A percentile compares a stretch with the other conserved stretches of the same genome.
These are phyloP conservation scores for Colletotrichum sublineola DNA, from an alignment of 2,329 filamentous ascomycete genomes.

Conservation along the genomic window DNA sequence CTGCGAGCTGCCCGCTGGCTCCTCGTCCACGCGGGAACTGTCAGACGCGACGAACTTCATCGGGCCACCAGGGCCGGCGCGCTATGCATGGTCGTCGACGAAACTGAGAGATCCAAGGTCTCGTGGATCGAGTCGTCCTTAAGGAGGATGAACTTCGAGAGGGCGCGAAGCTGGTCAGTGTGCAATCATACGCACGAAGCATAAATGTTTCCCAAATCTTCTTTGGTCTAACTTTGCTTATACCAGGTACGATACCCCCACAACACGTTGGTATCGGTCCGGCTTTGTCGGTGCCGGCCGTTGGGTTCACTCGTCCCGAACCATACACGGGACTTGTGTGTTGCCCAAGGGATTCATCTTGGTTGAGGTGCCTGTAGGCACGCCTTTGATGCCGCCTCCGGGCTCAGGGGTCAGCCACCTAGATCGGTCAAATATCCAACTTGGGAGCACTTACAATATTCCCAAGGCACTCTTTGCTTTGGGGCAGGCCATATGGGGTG, in stretches of 20 bases:
- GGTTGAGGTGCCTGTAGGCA: slow-evolving; percentile 39
- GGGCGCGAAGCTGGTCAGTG: slow-evolving; percentile 35
- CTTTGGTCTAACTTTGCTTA: slow-evolving; percentile 23
- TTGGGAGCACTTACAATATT: slow-evolving; percentile 43
- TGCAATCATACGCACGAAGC: background rate
- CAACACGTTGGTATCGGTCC: slow-evolving; percentile 27
- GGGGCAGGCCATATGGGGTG: slow-evolving; percentile 44
- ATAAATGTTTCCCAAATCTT: slow-evolving; percentile 3
- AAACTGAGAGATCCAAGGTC: slow-evolving; percentile 31
- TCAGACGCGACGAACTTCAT: slow-evolving; percentile 33
- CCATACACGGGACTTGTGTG: slow-evolving; percentile 36
- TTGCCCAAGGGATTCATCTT: slow-evolving; percentile 35
- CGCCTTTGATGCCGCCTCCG: slow-evolving; percentile 39
- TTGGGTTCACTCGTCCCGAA: slow-evolving; percentile 37
- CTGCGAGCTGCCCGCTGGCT: slow-evolving; percentile 40
- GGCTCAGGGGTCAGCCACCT: slow-evolving; percentile 23
- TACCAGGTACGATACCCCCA: slow-evolving; percentile 32
- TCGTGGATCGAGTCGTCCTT: slow-evolving; percentile 34
- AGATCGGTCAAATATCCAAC: slow-evolving; percentile 28
- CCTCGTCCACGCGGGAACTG: slow-evolving; percentile 35
- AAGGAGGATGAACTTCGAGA: slow-evolving; percentile 34
- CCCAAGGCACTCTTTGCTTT: slow-evolving; percentile 42
- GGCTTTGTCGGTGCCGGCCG: slow-evolving; percentile 34
- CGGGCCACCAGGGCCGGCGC: slow-evolving; percentile 43
- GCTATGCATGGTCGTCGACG: slow-evolving; percentile 45